A percentile compares a stretch with the other conserved stretches of the same genome.
Evolutionary conservation across 257 asterid genomes (phyloP).

Genomic region (Verbascum thapsus): DNA sequence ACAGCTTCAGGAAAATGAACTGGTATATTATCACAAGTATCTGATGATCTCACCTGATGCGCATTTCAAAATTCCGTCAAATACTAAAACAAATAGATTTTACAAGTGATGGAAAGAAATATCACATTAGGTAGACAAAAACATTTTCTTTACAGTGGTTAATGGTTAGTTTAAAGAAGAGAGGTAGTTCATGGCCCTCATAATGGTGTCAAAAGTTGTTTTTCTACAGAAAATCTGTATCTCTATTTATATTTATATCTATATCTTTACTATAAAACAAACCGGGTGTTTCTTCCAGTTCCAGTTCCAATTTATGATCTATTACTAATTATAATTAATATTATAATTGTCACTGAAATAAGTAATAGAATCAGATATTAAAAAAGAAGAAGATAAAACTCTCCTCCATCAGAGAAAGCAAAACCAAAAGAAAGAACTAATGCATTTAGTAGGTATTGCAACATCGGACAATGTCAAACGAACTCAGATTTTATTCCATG

Average conservation of each 20-base stretch:
- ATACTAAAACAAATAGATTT: conserved; percentile 16
- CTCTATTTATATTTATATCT: too few relatives aligned
- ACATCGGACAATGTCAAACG: neutral
- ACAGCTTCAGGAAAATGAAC: conserved; percentile 72
- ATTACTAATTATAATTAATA: too few relatives aligned
- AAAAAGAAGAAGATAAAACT: too few relatives aligned
- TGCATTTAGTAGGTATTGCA: neutral
- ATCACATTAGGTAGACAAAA: conserved; percentile 12
- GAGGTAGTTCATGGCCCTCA: too few relatives aligned
- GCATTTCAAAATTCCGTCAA: conserved; percentile 22
- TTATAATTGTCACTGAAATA: too few relatives aligned
- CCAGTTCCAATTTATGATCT: too few relatives aligned
- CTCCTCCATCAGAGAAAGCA: neutral
- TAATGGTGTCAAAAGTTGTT: too few relatives aligned
- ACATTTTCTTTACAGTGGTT: conserved; percentile 9
- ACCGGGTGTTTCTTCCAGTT: too few relatives aligned
- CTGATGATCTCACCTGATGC: conserved; percentile 62
- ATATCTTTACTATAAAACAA: too few relatives aligned
- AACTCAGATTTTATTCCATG: neutral
- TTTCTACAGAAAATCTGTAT: too few relatives aligned
- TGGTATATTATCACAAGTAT: conserved; percentile 42
- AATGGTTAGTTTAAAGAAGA: neutral
- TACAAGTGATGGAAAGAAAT: conserved; percentile 8
- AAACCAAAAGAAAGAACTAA: neutral
- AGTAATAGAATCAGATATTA: too few relatives aligned